Evolutionary conservation across 23 red algal species (phyloP), one percentile per base, ranked within the genome.

Genomic region (Gracilaria gracilis): DNA sequence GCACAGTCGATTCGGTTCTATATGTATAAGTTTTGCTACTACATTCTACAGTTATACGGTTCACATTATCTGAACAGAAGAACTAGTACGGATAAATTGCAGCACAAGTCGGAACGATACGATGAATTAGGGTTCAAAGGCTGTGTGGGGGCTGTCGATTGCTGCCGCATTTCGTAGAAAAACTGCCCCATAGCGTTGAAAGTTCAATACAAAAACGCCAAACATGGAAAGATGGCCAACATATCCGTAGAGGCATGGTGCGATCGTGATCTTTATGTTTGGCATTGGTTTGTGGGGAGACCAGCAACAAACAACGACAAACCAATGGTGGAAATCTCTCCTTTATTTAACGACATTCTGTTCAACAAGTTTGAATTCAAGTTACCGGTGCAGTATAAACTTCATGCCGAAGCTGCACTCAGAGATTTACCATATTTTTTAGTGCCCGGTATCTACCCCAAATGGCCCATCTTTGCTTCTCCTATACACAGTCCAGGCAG

Each of bases 161-260:
- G 84, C 65, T 73, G 84, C 47, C 32, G 51, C 80, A 39, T 88
- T 6, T 79, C 28, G 38, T 0, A 44, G 67, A 91, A 91, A 0
- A 91, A 91, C 47, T 91, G 72, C 73, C 87, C 74, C 38, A n/a
- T 50, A 24, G 73, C 34, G 17, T 15, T 81, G 9, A 91, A 91
- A 67, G 87, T 73, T n/a, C 51, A 91, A 61, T 69, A 81, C 46
- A 55, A 91, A 21, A 81, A 81, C 84, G 59, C 0, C 9, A 80
- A 88, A 66, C 57, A 91, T 0, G 87, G 37, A 4, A 81, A 81
- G 55, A 1, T 81, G 75, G 87, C 87, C 11, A 70, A 51, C 49
- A 80, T 81, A 49, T 27, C 59, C 23, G 29, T 80, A 15, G 87
- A 91, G 47, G 87, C 87, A 40, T 81, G 74, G 57, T 66, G 50